phyloP scores from a whole-genome alignment of 371 early-diverging fungal genomes.

The Mortierella sp. region DNA sequence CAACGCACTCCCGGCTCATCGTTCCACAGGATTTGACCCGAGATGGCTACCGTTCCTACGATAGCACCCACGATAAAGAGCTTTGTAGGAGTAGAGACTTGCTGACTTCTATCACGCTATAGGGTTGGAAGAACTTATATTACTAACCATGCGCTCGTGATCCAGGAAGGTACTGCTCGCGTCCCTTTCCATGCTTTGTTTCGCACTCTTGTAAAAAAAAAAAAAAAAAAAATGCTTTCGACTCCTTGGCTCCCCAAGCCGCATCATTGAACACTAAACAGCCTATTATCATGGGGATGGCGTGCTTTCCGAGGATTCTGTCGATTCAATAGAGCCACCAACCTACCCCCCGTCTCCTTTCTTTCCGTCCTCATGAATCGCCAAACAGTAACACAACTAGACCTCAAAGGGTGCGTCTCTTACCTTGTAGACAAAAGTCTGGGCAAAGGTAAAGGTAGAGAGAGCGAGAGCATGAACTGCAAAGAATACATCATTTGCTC shows the following conservation, averaged over 20 bases:
- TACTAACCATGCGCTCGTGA: too few relatives aligned
- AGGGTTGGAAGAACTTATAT: background rate
- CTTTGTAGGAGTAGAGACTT: conserved; percentile 50
- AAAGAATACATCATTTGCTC: conserved; percentile 91
- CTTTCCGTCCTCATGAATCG: background rate
- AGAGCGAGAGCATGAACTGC: conserved; percentile 84
- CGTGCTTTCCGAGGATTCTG: too few relatives aligned
- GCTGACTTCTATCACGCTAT: conserved; percentile 60
- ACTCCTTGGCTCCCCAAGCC: too few relatives aligned
- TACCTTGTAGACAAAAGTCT: conserved; percentile 83
- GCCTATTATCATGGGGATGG: too few relatives aligned
- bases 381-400: too few relatives aligned
- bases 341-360: background rate
- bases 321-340: too few relatives aligned
- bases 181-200: too few relatives aligned
- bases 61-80: conserved; percentile 54
- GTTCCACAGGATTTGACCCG: conserved; percentile 14
- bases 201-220: too few relatives aligned
- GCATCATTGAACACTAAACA: too few relatives aligned
- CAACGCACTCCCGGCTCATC: background rate
- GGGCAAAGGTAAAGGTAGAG: conserved; percentile 72
- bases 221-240: too few relatives aligned
- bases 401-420: background rate
- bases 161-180: too few relatives aligned
- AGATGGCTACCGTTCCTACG: conserved; percentile 53